A percentile compares a stretch with the other conserved stretches of the same genome.
Conservation (phyloP, 1,284 basidiomycete genomes). For the Microbotryum intermedium region DNA sequence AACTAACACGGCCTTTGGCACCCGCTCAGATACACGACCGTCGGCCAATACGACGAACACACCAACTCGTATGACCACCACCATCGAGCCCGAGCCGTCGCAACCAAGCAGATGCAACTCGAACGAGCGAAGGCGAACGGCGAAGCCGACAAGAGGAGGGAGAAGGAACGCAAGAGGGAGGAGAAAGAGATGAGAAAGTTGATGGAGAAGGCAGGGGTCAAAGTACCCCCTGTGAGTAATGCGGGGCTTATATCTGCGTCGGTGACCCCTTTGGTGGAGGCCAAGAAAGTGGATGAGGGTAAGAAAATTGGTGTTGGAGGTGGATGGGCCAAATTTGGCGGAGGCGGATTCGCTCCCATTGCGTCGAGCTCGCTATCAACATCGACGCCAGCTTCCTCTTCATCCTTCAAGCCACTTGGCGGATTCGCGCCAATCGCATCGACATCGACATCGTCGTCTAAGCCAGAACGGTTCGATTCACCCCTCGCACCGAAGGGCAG, state of each 20-base stretch:
- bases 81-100: slow-evolving; percentile 6
- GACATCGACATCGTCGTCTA: too few species aligned
- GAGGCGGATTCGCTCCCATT: background rate
- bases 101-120: background rate
- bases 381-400: too few species aligned
- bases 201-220: slow-evolving; percentile 2
- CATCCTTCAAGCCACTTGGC: too few species aligned
- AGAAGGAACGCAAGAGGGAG: slow-evolving; percentile 7
- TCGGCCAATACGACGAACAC: slow-evolving; percentile 61
- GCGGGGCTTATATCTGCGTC: too few species aligned
- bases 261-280: background rate
- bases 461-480: too few species aligned
- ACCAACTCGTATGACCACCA: slow-evolving; percentile 12
- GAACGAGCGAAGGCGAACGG: slow-evolving; percentile 1
- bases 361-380: too few species aligned
- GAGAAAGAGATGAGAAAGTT: slow-evolving; percentile 2
- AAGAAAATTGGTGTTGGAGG: background rate
- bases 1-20: background rate
- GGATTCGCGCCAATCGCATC: too few species aligned
- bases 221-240: background rate
- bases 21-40: slow-evolving; percentile 48
- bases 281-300: background rate
- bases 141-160: background rate
- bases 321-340: slow-evolving; percentile 1
- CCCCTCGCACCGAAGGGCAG: too few species aligned